Evolutionary conservation across 202 grass and related monocot genomes (phyloP).

Genomic region (Setaria italica): DNA sequence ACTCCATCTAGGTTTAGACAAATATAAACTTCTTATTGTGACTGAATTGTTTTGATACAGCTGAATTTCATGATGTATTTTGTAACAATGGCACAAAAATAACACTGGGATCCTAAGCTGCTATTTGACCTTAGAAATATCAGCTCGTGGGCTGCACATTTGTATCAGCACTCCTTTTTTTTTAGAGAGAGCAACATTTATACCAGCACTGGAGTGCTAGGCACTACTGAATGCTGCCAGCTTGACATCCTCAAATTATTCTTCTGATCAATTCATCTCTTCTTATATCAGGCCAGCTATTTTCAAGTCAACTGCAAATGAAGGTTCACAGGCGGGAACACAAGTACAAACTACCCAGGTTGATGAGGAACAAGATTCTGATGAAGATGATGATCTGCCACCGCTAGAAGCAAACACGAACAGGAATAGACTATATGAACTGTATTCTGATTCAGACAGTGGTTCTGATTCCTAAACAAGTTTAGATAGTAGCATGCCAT

Average conservation of each 20-base stretch:
- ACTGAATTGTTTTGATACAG: neutral
- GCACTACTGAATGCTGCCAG: neutral
- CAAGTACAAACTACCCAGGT: neutral
- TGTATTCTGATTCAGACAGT: constrained; percentile 59
- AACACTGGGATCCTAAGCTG: neutral
- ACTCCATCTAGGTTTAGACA: neutral
- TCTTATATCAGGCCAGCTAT: constrained; percentile 57
- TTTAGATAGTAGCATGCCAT: neutral
- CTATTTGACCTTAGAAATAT: neutral
- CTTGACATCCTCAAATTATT: neutral
- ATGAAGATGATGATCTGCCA: constrained; percentile 74
- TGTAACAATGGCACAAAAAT: neutral
- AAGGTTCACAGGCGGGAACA: constrained; percentile 31
- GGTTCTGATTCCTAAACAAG: constrained; percentile 57
- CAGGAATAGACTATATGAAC: constrained; percentile 64
- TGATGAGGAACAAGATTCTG: constrained; percentile 53
- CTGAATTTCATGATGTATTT: neutral
- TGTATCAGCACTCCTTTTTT: neutral
- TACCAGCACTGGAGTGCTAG: neutral
- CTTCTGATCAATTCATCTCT: neutral
- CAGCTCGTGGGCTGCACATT: neutral
- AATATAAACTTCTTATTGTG: neutral
- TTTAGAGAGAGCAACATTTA: neutral
- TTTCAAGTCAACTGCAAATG: constrained; percentile 48
- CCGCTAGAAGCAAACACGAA: constrained; percentile 90